phyloP scores from a whole-genome alignment of 352 stramenopile genomes.

The Phytophthora pinifolia region DNA sequence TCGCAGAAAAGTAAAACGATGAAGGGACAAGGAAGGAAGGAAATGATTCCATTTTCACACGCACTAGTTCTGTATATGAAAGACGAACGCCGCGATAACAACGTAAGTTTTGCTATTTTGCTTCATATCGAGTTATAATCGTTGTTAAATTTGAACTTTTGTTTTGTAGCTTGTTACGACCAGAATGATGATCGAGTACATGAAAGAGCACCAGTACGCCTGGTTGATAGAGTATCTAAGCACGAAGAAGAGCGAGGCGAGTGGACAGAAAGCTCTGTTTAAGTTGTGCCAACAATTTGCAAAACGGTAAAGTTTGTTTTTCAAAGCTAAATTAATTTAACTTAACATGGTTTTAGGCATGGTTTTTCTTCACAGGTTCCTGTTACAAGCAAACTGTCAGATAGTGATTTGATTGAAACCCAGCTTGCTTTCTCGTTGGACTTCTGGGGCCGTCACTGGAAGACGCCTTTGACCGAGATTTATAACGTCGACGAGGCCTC shows the following conservation, averaged over 20 bases:
- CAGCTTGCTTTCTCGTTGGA: constrained; percentile 1
- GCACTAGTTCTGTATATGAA: constrained; percentile 14
- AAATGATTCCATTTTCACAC: constrained; percentile 11
- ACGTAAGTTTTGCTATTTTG: background rate
- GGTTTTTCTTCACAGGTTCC: constrained; percentile 9
- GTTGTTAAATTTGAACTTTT: too few species aligned
- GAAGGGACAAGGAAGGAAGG: constrained; percentile 17
- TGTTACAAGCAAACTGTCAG: constrained; percentile 2
- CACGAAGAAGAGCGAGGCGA: constrained; percentile 4
- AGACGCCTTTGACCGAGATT: constrained; percentile 2
- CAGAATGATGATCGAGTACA: constrained; percentile 11
- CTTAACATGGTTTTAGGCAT: constrained; percentile 1
- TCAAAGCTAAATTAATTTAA: background rate
- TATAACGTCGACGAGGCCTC: constrained; percentile 9
- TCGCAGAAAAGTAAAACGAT: constrained; percentile 12
- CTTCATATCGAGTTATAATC: too few species aligned
- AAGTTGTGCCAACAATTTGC: constrained; percentile 12
- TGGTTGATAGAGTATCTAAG: constrained; percentile 8
- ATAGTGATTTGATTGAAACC: background rate
- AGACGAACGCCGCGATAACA: constrained; percentile 3
- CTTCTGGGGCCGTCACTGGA: constrained; percentile 2
- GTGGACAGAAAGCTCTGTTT: constrained; percentile 6
- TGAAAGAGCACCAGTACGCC: background rate
- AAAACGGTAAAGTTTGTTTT: constrained; percentile 3
- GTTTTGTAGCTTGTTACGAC: constrained; percentile 3